phyloP scores from a whole-genome alignment of 2,329 filamentous ascomycete species.

The Xylariaceae sp. region DNA sequence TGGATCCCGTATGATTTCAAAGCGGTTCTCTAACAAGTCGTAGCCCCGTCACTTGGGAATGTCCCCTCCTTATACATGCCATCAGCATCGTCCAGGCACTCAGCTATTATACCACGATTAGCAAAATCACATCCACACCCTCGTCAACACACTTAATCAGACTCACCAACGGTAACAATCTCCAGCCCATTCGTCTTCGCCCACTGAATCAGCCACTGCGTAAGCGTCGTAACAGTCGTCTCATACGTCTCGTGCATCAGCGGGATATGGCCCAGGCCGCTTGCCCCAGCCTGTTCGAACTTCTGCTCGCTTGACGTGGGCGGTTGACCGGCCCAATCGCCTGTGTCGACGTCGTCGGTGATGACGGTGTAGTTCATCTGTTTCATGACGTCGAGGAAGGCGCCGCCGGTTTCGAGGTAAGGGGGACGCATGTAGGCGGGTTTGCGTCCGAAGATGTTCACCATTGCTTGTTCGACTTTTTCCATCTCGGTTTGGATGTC shows the following conservation, averaged over 20 bases:
- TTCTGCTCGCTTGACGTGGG: slow-evolving; percentile 47
- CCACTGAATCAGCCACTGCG: slow-evolving; percentile 47
- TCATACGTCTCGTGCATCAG: slow-evolving; percentile 54
- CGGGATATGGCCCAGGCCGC: slow-evolving; percentile 47
- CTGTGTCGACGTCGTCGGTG: slow-evolving; percentile 56
- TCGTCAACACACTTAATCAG: background rate
- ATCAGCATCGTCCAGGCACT: slow-evolving; percentile 38
- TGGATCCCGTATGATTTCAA: background rate
- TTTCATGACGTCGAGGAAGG: slow-evolving; percentile 39
- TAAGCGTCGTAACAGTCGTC: slow-evolving; percentile 44
- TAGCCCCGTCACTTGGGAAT: slow-evolving; percentile 35
- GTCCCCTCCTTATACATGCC: slow-evolving; percentile 39
- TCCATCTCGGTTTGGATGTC: slow-evolving; percentile 45
- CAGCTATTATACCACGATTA: slow-evolving; percentile 30
- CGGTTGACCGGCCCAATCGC: slow-evolving; percentile 54
- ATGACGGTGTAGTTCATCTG: slow-evolving; percentile 54
- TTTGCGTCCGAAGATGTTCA: slow-evolving; percentile 46
- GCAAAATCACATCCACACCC: background rate
- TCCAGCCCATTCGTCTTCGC: slow-evolving; percentile 43
- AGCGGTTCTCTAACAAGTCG: slow-evolving; percentile 25
- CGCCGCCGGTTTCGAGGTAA: slow-evolving; percentile 43
- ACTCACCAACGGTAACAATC: slow-evolving; percentile 48
- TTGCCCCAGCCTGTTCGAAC: slow-evolving; percentile 42
- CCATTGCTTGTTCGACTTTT: slow-evolving; percentile 45
- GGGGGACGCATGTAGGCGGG: slow-evolving; percentile 47